These are phyloP conservation scores for Myriosclerotinia scirpicola DNA, from an alignment of 2,329 filamentous ascomycete species.

Conservation along the genomic window DNA sequence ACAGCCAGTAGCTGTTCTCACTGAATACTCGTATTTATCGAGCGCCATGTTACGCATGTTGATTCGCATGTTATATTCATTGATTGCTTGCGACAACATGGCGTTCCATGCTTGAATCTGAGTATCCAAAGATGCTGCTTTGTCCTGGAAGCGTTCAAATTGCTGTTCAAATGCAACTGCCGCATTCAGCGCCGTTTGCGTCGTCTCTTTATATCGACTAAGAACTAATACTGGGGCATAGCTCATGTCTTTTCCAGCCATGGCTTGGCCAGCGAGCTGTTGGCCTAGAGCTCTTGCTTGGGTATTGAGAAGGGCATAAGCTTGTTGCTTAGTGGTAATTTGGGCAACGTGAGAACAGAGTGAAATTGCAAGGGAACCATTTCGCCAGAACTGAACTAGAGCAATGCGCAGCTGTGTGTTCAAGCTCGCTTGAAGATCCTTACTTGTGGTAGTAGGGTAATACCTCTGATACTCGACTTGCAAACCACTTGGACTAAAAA, in stretches of 20 bases:
- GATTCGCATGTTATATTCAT: constrained; percentile 12
- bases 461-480: constrained; percentile 11
- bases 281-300: constrained; percentile 5
- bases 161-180: constrained; percentile 3
- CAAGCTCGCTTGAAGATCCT: constrained; percentile 13
- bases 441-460: constrained; percentile 8
- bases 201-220: constrained; percentile 10
- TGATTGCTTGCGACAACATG: constrained; percentile 14
- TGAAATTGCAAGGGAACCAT: constrained; percentile 10
- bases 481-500: constrained; percentile 2
- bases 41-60: constrained; percentile 5
- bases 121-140: constrained; percentile 2
- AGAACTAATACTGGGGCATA: constrained; percentile 10
- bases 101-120: constrained; percentile 15
- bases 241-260: constrained; percentile 14
- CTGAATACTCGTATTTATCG: constrained; percentile 8
- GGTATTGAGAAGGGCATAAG: constrained; percentile 11
- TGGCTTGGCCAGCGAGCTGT: constrained; percentile 12
- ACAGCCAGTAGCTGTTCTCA: constrained; percentile 11
- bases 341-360: neutral
- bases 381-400: constrained; percentile 13
- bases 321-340: constrained; percentile 2
- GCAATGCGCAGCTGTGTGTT: constrained; percentile 7
- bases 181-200: neutral
- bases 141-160: constrained; percentile 15